Evolutionary conservation across 176 grass and related monocot genomes (phyloP).

Genomic region (Aegilops bicornis): DNA sequence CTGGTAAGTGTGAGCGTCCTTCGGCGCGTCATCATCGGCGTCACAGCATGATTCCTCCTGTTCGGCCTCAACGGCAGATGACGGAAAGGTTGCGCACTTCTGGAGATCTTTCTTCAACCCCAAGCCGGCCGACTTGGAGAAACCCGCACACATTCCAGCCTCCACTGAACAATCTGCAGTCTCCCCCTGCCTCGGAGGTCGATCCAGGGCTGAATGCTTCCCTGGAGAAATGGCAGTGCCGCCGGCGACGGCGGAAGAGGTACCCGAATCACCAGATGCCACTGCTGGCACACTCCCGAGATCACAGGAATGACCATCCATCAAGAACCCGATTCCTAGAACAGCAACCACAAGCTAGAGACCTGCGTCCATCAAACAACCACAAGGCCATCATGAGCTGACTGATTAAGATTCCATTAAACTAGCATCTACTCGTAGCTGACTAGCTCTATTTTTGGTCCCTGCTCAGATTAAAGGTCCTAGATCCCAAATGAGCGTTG

Average conservation of each 20-base stretch:
- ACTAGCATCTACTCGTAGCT: no score
- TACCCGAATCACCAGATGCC: background rate
- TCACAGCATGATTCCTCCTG: background rate
- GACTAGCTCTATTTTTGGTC: background rate
- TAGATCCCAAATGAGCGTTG: background rate
- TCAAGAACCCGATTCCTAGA: background rate
- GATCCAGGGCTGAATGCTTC: background rate
- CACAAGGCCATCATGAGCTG: background rate
- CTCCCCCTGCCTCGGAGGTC: background rate
- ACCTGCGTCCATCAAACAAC: background rate
- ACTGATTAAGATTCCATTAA: background rate
- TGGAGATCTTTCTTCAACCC: conserved; percentile 35
- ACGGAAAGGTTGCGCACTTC: conserved; percentile 42
- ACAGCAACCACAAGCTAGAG: background rate
- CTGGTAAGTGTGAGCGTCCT: conserved; percentile 24
- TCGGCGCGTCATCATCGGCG: background rate
- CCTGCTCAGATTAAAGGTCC: background rate
- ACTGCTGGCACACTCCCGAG: background rate
- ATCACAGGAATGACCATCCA: conserved; percentile 24
- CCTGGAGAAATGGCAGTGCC: background rate
- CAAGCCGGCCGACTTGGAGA: background rate
- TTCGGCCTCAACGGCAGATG: background rate
- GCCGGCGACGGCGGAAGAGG: background rate
- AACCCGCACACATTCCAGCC: background rate
- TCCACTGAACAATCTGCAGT: background rate